Base-by-base conservation (phyloP, 352 stramenopile species). In the Phytophthora lateralis region DNA sequence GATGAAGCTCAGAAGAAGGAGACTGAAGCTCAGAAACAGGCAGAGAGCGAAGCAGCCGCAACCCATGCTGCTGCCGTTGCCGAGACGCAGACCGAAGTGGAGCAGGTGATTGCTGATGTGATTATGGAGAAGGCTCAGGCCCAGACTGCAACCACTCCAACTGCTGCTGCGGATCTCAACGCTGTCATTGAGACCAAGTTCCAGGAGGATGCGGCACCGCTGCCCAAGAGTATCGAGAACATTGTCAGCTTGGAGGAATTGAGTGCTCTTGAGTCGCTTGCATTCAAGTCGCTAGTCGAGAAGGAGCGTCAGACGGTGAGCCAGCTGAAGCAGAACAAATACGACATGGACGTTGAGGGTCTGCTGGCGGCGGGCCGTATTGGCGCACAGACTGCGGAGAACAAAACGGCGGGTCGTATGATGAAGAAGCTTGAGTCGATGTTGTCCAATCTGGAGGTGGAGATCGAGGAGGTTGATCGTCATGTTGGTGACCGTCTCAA, bases 401-500 rank as follows among this genome's bases (percentile, higher is more conserved):
- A 97, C 71, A 96, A 93, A 72, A 92, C 85, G n/a, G 79, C 97
- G 35, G 80, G 85, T 45, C 86, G 71, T 66, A 93, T 98, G 75
- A 97, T 98, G 76, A 89, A 94, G 69, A 87, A 89, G 48, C 80
- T 99, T 32, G 86, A 97, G 60, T 87, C 78, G 5, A 99, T 98
- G 93, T 80, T 98, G 39, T 93, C 89, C 24, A 98, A 93, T 59
- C 85, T 99, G 52, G 91, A 98, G 61, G 76, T 91, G 24, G 93
- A 98, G 65, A 86, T 99, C 14, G 92, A 97, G 24, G 89, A 97
- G 66, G 95, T 98, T 27, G 92, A 99, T 69, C 81, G 89, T 57
- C 93, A 97, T 63, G 97, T 99, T 68, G 97, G 97, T 59, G 95
- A 99, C 70, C 97, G 98, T 47, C 88, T 99, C 48, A 97, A 99